Percentiles rank a stretch among this genome's conserved stretches.
phyloP scores from a whole-genome alignment of 352 stramenopile species.

The Phytophthora tentaculata region DNA sequence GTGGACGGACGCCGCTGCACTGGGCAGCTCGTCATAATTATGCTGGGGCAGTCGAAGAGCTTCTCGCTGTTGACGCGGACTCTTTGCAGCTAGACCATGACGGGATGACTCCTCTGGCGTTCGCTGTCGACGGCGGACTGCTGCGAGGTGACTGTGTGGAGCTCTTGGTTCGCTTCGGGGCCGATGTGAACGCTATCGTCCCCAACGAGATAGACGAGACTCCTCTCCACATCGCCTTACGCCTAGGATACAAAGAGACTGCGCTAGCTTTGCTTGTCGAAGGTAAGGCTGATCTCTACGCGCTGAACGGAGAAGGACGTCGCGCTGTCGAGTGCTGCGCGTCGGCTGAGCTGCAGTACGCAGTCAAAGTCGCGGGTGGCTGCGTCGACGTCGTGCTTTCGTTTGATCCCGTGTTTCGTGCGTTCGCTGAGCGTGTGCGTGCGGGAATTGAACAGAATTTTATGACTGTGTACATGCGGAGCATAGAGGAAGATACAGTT shows the following conservation, averaged over 20 bases:
- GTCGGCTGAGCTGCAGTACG: slow-evolving; percentile 76
- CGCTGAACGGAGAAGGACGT: slow-evolving; percentile 56
- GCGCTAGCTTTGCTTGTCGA: slow-evolving; percentile 67
- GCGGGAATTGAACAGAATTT: slow-evolving; percentile 73
- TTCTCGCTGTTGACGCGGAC: slow-evolving; percentile 62
- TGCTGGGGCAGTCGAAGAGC: slow-evolving; percentile 50
- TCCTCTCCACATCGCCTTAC: slow-evolving; percentile 75
- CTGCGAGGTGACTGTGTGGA: slow-evolving; percentile 54
- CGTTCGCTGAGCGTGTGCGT: slow-evolving; percentile 69
- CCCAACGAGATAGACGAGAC: slow-evolving; percentile 66
- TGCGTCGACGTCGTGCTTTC: slow-evolving; percentile 84
- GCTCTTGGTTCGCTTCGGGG: slow-evolving; percentile 59
- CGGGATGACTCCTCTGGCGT: slow-evolving; percentile 73
- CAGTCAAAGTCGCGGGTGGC: slow-evolving; percentile 69
- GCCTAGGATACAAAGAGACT: slow-evolving; percentile 59
- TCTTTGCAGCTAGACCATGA: slow-evolving; percentile 57
- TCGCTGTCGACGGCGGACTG: slow-evolving; percentile 60
- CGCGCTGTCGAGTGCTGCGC: slow-evolving; percentile 79
- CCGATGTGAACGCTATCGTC: slow-evolving; percentile 56
- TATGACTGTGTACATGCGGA: slow-evolving; percentile 79
- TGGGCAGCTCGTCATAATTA: slow-evolving; percentile 84
- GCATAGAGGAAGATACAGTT: slow-evolving; percentile 40
- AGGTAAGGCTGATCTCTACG: slow-evolving; percentile 61
- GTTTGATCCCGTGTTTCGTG: slow-evolving; percentile 69
- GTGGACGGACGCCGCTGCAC: slow-evolving; percentile 70